A percentile compares a stretch with the other conserved stretches of the same genome.
Evolutionary conservation across 768 basidiomycete species (phyloP).

Genomic region (Cystofilobasidium macerans): DNA sequence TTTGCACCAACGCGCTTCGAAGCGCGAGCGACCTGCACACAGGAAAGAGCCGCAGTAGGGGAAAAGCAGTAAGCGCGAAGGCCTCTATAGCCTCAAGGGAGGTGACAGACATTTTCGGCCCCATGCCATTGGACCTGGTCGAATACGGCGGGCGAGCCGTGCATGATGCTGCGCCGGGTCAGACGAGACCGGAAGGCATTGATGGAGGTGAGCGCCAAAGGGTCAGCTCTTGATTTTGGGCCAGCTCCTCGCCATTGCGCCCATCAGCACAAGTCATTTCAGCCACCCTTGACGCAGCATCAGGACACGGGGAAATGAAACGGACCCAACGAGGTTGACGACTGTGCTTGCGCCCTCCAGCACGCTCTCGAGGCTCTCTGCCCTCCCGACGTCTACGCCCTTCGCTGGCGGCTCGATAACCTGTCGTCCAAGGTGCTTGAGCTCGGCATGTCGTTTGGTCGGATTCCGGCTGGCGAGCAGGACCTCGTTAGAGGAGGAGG

Average conservation of each 20-base stretch:
- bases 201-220: no score
- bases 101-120: conserved; percentile 54
- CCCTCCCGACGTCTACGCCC: conserved; percentile 50
- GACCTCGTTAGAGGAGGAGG: conserved; percentile 41
- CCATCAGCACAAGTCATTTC: no score
- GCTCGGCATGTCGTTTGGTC: conserved; percentile 38
- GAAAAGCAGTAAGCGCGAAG: background rate
- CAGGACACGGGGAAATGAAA: background rate
- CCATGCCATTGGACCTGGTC: conserved; percentile 55
- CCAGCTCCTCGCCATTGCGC: no score
- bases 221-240: no score
- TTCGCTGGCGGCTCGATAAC: conserved; percentile 41
- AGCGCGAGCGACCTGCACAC: conserved; percentile 16
- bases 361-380: conserved; percentile 41
- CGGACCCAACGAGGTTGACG: conserved; percentile 53
- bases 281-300: no score
- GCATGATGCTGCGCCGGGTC: conserved; percentile 43
- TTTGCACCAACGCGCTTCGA: conserved; percentile 39
- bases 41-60: background rate
- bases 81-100: no score
- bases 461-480: conserved; percentile 56
- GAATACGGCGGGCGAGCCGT: conserved; percentile 50
- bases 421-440: conserved; percentile 36
- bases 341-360: conserved; percentile 51
- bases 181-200: background rate